Evolutionary conservation across 106 monocot species (phyloP), one percentile per base, ranked within the genome.

Genomic region (Iris macrosiphon): DNA sequence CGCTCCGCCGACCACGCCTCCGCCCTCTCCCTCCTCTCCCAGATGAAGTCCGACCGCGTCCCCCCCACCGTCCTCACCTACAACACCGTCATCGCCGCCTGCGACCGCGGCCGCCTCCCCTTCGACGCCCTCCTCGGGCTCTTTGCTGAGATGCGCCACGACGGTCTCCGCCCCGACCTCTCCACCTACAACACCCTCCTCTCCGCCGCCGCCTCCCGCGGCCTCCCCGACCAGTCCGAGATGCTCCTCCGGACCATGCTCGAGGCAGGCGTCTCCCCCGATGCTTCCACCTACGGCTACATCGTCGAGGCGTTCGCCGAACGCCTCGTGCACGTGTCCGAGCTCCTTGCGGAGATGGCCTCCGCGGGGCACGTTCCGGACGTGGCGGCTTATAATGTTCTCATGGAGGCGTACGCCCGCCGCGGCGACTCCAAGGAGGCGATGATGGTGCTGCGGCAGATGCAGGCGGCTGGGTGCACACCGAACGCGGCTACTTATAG

Each of bases 81-180:
- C 77, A 90, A 96, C 66, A 90, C 89, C 7, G 83, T 80, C 24
- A 69, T 96, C 50, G 71, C 72, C 31, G 78, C 90, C 19, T 79
- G 82, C 38, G 86, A 82, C 6, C 72, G 83, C 14, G 96, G 64
- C 8, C 55, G 40, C 2, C 60, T 96, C 15, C 57, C 76, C 11
- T 96, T 70, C 69, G 96, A 96, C 15, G 22, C 53, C 8, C 73
- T 90, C 13, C 76, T 96, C 7, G 64, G 74, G 11, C 72, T 96
- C 12, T 90, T 90, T 42, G 90, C 79, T 4, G 82, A 96, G 64
- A 96, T 96, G 96, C 89, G 96, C 12, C 96, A 96, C 34, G 90
- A 74, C 18, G 86, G 82, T 10, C 66, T 88, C 19, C 82, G 60
- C 39, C 96, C 96, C 0, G 96, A 96, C 60, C 57, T 96, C 17